These are phyloP conservation scores for Paecilomyces sp. DNA, from an alignment of 2,329 filamentous ascomycete genomes.

Conservation along the genomic window DNA sequence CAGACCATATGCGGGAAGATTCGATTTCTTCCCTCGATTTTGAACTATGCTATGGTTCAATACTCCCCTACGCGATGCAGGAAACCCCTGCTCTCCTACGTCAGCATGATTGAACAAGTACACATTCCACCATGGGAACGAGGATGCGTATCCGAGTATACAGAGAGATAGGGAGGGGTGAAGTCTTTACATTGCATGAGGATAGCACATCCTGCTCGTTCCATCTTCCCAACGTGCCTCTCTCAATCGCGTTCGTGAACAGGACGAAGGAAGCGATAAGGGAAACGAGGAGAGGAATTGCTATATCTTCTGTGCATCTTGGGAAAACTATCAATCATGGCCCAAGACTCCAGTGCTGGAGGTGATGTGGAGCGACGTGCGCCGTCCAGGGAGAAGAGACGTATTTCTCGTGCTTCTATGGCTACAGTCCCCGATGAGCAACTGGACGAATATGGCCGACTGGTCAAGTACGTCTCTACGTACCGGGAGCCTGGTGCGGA, in stretches of 20 bases:
- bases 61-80: neutral
- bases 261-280: neutral
- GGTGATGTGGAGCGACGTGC: conserved; percentile 4
- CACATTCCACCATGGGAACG: neutral
- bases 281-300: neutral
- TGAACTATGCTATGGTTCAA: neutral
- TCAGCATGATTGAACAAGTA: conserved; percentile 23
- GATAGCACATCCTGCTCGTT: neutral
- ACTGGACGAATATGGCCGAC: conserved; percentile 57
- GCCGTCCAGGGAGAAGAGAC: conserved; percentile 10
- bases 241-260: neutral
- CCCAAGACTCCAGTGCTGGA: neutral
- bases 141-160: neutral
- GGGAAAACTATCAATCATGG: neutral
- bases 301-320: neutral
- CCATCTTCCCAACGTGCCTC: neutral
- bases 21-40: neutral
- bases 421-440: conserved; percentile 22
- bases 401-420: conserved; percentile 28
- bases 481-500: conserved; percentile 49
- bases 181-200: neutral
- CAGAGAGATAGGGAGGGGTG: neutral
- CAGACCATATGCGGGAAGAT: neutral
- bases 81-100: conserved; percentile 14
- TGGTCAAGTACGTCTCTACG: conserved; percentile 61